A percentile compares a stretch with the other conserved stretches of the same genome.
These are phyloP conservation scores for Vaccinium corymbosum DNA, from an alignment of 148 eudicot genomes.

Conservation along the genomic window DNA sequence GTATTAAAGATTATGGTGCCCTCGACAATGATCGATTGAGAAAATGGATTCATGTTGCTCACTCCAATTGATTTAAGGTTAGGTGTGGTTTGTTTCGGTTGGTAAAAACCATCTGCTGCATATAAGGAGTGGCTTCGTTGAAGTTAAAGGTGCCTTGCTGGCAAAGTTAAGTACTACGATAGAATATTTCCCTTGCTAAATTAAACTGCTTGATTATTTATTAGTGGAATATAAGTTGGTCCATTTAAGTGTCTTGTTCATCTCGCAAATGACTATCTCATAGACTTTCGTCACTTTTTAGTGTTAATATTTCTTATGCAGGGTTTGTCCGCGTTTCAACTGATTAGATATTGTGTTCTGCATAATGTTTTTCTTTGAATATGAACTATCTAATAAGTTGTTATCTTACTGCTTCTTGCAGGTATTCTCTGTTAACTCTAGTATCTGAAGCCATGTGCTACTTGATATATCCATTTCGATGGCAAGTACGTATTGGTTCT, in stretches of 20 bases:
- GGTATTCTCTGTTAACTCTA: conserved; percentile 92
- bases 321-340: neutral
- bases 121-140: conserved; percentile 8
- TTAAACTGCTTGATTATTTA: neutral
- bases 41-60: neutral
- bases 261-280: neutral
- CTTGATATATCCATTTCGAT: conserved; percentile 91
- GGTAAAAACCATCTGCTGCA: neutral
- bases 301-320: neutral
- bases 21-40: neutral
- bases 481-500: conserved; percentile 61
- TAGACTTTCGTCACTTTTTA: neutral
- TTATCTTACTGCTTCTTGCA: conserved; percentile 29
- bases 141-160: conserved; percentile 1
- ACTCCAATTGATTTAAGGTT: neutral
- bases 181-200: neutral
- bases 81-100: neutral
- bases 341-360: neutral
- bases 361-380: neutral
- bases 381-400: conserved; percentile 9
- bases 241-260: neutral
- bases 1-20: neutral
- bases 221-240: neutral
- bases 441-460: conserved; percentile 96
- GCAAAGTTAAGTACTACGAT: neutral